These are phyloP conservation scores for Penicillium psychrosexuale DNA, from an alignment of 2,329 filamentous ascomycete species.

Conservation along the genomic window DNA sequence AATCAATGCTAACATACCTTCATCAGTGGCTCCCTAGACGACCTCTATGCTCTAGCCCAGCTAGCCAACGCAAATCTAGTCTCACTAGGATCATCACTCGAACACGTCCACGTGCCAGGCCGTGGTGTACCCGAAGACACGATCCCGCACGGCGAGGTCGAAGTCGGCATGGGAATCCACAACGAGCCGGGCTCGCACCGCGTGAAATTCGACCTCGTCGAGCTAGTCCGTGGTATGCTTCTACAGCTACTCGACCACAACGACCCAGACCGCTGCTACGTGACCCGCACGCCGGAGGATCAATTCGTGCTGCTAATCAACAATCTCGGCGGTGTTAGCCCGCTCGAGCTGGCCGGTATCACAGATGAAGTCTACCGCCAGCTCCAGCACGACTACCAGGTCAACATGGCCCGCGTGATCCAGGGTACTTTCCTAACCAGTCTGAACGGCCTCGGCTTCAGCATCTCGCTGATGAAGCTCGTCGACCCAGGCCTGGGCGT, in stretches of 20 bases:
- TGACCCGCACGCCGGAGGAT: slow-evolving; percentile 56
- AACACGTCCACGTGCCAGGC: slow-evolving; percentile 91
- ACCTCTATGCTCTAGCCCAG: slow-evolving; percentile 70
- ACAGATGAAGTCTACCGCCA: slow-evolving; percentile 64
- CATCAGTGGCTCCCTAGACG: slow-evolving; percentile 54
- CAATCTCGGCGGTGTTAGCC: slow-evolving; percentile 67
- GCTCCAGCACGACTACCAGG: slow-evolving; percentile 56
- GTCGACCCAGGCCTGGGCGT: slow-evolving; percentile 56
- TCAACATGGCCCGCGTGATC: slow-evolving; percentile 61
- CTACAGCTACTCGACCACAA: slow-evolving; percentile 60
- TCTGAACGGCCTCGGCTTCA: slow-evolving; percentile 69
- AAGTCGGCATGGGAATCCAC: slow-evolving; percentile 72
- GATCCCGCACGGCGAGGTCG: slow-evolving; percentile 54
- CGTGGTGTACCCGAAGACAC: slow-evolving; percentile 57
- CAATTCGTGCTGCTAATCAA: slow-evolving; percentile 65
- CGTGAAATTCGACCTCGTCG: slow-evolving; percentile 48
- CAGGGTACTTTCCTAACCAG: slow-evolving; percentile 70
- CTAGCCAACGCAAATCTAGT: slow-evolving; percentile 72
- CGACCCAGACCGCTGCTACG: slow-evolving; percentile 63
- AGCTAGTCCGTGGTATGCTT: slow-evolving; percentile 61
- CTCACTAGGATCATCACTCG: slow-evolving; percentile 78
- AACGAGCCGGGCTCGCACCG: slow-evolving; percentile 60
- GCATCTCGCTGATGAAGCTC: slow-evolving; percentile 63
- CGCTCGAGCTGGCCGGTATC: slow-evolving; percentile 64
- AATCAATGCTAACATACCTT: neutral